These are phyloP conservation scores for Scedosporium boydii DNA, from an alignment of 2,329 filamentous ascomycete genomes.

Conservation along the genomic window DNA sequence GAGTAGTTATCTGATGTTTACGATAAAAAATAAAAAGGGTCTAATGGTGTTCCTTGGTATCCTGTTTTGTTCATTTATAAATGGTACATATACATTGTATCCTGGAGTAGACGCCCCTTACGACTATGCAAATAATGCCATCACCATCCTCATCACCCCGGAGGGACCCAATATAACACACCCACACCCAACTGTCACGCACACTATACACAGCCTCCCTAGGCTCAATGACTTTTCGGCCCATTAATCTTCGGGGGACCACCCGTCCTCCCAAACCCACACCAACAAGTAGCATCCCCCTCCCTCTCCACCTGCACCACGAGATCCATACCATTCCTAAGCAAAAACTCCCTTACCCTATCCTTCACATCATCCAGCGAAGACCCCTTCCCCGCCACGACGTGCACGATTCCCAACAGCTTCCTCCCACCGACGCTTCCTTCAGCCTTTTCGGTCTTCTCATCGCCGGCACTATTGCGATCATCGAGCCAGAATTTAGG, in stretches of 20 bases:
- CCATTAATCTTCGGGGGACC: neutral
- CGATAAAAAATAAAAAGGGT: neutral
- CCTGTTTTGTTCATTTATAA: neutral
- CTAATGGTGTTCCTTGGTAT: neutral
- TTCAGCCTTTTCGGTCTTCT: slow-evolving; percentile 17
- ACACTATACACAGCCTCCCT: too few species aligned
- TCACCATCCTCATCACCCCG: neutral
- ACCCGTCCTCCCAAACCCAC: slow-evolving; percentile 27
- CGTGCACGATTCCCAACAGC: slow-evolving; percentile 76
- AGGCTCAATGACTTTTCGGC: neutral
- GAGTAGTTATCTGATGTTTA: too few species aligned
- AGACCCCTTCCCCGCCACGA: slow-evolving; percentile 62
- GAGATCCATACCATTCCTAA: slow-evolving; percentile 64
- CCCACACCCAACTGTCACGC: too few species aligned
- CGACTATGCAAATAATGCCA: neutral
- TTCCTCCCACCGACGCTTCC: slow-evolving; percentile 31
- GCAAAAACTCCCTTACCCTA: slow-evolving; percentile 63
- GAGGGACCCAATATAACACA: too few species aligned
- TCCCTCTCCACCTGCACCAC: slow-evolving; percentile 84
- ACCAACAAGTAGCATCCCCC: slow-evolving; percentile 60
- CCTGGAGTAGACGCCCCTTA: neutral
- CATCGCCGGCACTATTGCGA: slow-evolving; percentile 28
- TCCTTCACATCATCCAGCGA: slow-evolving; percentile 77
- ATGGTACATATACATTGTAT: neutral
- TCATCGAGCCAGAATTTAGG: slow-evolving; percentile 93